phyloP scores from a whole-genome alignment of 805 yeast species.

The Peterozyma xylosa region DNA sequence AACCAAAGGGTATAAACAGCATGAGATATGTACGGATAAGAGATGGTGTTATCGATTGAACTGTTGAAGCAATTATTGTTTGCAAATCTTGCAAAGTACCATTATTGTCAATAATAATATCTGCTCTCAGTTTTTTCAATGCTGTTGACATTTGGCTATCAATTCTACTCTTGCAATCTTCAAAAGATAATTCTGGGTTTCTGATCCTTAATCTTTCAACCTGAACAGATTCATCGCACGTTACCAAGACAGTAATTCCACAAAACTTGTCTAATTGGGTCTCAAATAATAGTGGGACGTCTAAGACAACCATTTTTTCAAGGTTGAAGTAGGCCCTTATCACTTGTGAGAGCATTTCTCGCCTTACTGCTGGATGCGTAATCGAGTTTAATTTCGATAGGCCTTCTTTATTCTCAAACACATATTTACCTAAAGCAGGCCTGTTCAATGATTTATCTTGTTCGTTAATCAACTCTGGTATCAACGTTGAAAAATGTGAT shows the following conservation, averaged over 20 bases:
- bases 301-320: constrained; percentile 60
- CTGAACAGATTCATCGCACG: constrained; percentile 54
- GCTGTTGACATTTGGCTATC: constrained; percentile 66
- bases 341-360: constrained; percentile 54
- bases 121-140: constrained; percentile 52
- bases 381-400: constrained; percentile 59
- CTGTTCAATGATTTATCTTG: constrained; percentile 53
- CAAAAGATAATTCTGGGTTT: constrained; percentile 55
- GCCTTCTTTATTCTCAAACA: constrained; percentile 61
- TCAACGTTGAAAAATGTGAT: constrained; percentile 42
- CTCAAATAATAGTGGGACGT: constrained; percentile 88
- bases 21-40: constrained; percentile 10
- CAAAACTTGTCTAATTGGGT: constrained; percentile 64
- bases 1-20: constrained; percentile 13
- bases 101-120: constrained; percentile 61
- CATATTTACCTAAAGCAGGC: constrained; percentile 66
- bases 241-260: constrained; percentile 61
- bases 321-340: constrained; percentile 51
- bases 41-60: constrained; percentile 30
- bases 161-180: constrained; percentile 70
- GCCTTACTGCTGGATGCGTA: constrained; percentile 82
- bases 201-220: constrained; percentile 54
- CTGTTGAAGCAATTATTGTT: constrained; percentile 31
- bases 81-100: constrained; percentile 34
- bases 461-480: constrained; percentile 40